Percentiles rank a stretch among this genome's conserved stretches.
These are phyloP conservation scores for Stagonosporopsis tanaceti DNA, from an alignment of 2,329 filamentous ascomycete genomes.

Conservation along the genomic window DNA sequence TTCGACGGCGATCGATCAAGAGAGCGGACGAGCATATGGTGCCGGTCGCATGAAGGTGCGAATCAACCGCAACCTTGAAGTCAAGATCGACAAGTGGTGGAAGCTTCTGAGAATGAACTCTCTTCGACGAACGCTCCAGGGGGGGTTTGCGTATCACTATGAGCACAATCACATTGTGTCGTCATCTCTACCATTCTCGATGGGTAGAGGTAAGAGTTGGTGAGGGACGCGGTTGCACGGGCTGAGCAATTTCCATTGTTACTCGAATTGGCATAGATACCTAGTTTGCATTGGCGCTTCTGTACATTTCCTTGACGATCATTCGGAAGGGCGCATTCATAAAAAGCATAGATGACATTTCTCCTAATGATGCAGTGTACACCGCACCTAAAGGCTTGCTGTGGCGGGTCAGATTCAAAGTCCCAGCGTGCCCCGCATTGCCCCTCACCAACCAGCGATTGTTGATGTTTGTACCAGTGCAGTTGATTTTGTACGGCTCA, in stretches of 20 bases:
- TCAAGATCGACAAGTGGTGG: conserved; percentile 77
- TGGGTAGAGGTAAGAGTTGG: conserved; percentile 10
- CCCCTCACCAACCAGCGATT: conserved; percentile 30
- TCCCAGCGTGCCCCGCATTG: conserved; percentile 34
- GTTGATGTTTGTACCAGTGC: conserved; percentile 19
- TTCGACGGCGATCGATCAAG: conserved; percentile 68
- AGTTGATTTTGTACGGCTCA: not conserved
- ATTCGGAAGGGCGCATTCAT: not conserved
- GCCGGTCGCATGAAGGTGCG: conserved; percentile 65
- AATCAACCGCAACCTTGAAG: conserved; percentile 65
- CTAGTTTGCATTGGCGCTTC: conserved; percentile 17
- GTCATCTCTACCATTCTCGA: conserved; percentile 43
- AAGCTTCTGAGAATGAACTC: conserved; percentile 71
- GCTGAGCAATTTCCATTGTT: not conserved
- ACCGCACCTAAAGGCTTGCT: not conserved
- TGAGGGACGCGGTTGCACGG: conserved; percentile 7
- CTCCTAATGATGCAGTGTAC: not conserved
- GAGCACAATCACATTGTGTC: conserved; percentile 49
- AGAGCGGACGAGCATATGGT: conserved; percentile 67
- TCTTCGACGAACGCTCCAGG: conserved; percentile 66
- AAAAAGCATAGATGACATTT: conserved; percentile 1
- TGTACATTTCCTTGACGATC: not conserved
- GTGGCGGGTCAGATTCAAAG: not conserved
- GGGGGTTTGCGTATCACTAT: conserved; percentile 48
- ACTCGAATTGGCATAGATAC: conserved; percentile 18